A percentile compares a stretch with the other conserved stretches of the same genome.
These are phyloP conservation scores for Vitis rupestris DNA, from an alignment of 164 flowering plant species.

Conservation along the genomic window DNA sequence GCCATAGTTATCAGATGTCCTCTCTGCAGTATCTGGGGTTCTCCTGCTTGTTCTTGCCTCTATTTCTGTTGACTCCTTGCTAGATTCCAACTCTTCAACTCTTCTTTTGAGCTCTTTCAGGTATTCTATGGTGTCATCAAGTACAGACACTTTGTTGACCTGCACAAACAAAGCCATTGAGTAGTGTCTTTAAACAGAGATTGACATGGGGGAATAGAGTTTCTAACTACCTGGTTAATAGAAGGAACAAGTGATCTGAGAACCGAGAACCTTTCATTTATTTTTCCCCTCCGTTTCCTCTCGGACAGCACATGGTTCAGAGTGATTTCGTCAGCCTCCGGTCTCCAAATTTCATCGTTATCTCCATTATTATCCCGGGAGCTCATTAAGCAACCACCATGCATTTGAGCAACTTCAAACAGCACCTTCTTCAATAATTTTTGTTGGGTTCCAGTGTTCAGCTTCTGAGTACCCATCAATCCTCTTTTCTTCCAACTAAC, in stretches of 20 bases:
- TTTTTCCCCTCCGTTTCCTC: constrained; percentile 29
- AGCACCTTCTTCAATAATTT: constrained; percentile 60
- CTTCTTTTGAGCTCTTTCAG: constrained; percentile 73
- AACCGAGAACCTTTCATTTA: constrained; percentile 54
- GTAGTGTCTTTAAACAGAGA: too few relatives aligned
- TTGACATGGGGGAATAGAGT: not conserved
- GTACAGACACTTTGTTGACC: constrained; percentile 69
- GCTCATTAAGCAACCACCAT: constrained; percentile 21
- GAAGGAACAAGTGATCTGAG: constrained; percentile 74
- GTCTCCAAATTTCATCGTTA: constrained; percentile 26
- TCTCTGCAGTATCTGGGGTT: constrained; percentile 52
- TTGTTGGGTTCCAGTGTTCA: constrained; percentile 35
- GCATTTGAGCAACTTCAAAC: constrained; percentile 62
- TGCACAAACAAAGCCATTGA: constrained; percentile 27
- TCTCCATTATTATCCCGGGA: constrained; percentile 26
- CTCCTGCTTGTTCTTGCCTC: constrained; percentile 39
- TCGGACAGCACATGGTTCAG: constrained; percentile 42
- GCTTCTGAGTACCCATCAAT: constrained; percentile 10
- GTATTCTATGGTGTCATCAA: constrained; percentile 70
- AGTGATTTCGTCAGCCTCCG: constrained; percentile 39
- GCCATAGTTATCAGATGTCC: constrained; percentile 68
- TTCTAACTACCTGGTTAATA: constrained; percentile 53
- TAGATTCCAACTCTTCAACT: constrained; percentile 69
- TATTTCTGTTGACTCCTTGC: constrained; percentile 30
- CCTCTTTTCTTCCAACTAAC: constrained; percentile 49